These are phyloP conservation scores for Lotmaria passim DNA, from an alignment of 208 protist species.

Conservation along the genomic window DNA sequence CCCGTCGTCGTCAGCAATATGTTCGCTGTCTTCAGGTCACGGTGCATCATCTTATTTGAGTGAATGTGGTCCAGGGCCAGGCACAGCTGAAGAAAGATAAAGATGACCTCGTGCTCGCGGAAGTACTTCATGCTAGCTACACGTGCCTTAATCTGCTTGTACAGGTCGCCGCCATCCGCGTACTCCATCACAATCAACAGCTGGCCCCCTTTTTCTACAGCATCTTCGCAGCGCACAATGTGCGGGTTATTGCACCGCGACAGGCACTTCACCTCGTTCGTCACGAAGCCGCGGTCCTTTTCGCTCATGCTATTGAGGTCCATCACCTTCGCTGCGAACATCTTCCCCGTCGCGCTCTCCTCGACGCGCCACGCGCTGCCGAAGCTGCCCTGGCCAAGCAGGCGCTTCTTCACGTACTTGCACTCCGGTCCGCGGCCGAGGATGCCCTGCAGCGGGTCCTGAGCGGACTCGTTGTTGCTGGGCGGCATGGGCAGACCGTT, in stretches of 20 bases:
- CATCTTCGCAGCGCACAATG: slow-evolving; percentile 86
- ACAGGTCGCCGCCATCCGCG: slow-evolving; percentile 83
- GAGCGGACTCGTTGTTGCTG: slow-evolving; percentile 34
- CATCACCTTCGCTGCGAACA: slow-evolving; percentile 93
- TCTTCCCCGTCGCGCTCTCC: slow-evolving; percentile 64
- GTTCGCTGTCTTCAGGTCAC: slow-evolving; percentile 90
- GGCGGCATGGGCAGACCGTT: slow-evolving; percentile 70
- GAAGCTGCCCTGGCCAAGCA: slow-evolving; percentile 93
- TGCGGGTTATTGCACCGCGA: slow-evolving; percentile 91
- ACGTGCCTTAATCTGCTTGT: slow-evolving; percentile 83
- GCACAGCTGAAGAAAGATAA: slow-evolving; percentile 87
- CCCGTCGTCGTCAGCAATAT: slow-evolving; percentile 85
- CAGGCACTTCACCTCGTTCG: slow-evolving; percentile 94
- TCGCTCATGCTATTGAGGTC: slow-evolving; percentile 85
- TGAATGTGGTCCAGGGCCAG: slow-evolving; percentile 89
- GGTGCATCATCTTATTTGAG: slow-evolving; percentile 90
- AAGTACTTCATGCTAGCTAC: slow-evolving; percentile 68
- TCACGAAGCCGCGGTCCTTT: slow-evolving; percentile 92
- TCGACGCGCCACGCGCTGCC: slow-evolving; percentile 89
- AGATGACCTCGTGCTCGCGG: slow-evolving; percentile 86
- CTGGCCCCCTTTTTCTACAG: slow-evolving; percentile 65
- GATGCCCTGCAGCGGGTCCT: slow-evolving; percentile 73
- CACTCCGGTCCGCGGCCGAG: slow-evolving; percentile 65
- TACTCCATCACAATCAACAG: slow-evolving; percentile 91
- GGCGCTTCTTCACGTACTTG: slow-evolving; percentile 85